These are phyloP conservation scores for Drechslerella stenobrocha DNA, from an alignment of 2,329 filamentous ascomycete genomes.

Conservation along the genomic window DNA sequence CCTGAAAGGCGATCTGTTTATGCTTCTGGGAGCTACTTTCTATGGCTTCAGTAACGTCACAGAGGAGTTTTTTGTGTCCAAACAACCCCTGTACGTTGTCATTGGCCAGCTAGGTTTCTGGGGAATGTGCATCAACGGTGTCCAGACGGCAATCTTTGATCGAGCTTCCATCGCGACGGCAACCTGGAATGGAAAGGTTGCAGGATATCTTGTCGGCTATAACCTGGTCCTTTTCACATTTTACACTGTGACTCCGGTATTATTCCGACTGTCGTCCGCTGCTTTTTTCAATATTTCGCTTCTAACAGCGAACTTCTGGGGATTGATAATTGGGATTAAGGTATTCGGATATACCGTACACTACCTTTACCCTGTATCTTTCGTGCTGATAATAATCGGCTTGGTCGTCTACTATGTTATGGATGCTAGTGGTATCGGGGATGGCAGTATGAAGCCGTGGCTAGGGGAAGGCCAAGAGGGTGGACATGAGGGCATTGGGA, in stretches of 20 bases:
- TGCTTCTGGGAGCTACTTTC: constrained; percentile 80
- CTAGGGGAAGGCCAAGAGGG: constrained; percentile 81
- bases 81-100: constrained; percentile 74
- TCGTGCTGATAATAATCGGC: constrained; percentile 75
- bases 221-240: constrained; percentile 81
- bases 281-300: constrained; percentile 97
- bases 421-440: constrained; percentile 53
- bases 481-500: constrained; percentile 78
- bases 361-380: constrained; percentile 93
- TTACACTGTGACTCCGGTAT: constrained; percentile 81
- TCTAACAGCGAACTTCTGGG: constrained; percentile 96
- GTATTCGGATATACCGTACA: constrained; percentile 81
- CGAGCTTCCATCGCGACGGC: constrained; percentile 69
- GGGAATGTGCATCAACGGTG: constrained; percentile 86
- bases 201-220: constrained; percentile 85
- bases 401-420: constrained; percentile 80
- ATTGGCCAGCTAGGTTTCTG: constrained; percentile 87
- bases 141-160: constrained; percentile 90
- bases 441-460: constrained; percentile 90
- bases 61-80: constrained; percentile 91
- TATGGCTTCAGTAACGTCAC: constrained; percentile 90
- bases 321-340: constrained; percentile 83
- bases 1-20: constrained; percentile 92
- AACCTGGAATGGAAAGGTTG: constrained; percentile 69
- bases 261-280: constrained; percentile 85